Base-by-base conservation (phyloP, 805 yeast species). In the Metschnikowia similis region DNA sequence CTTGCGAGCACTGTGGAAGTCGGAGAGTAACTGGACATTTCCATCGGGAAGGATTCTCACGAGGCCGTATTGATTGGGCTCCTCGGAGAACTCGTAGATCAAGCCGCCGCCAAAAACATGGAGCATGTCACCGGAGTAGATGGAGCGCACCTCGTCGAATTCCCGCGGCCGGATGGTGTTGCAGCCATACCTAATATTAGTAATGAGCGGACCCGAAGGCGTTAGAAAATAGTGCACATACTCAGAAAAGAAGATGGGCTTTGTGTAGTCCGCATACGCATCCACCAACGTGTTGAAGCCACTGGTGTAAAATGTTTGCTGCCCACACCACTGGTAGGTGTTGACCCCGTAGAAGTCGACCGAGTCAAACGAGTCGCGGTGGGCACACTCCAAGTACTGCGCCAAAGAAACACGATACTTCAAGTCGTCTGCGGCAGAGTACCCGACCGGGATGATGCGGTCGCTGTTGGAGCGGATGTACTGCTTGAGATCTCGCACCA, bases 361-460 rank as follows among this genome's bases (percentile, higher is more conserved):
- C 2, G 83, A 67, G 45, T 83, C 85, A 2, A 63, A 56, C 0
- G 77, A 68, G 13, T 69, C 66, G 2, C 74, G 75, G 17, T 80
- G 82, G 26, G 82, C 78, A 60, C 97, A 91, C 59, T 85, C 92
- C 49, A 92, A 75, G 63, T 87, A 92, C 50, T 82, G 77, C 0
- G 97, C 85, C 43, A 91, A 74, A 0, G 96, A 79, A 8, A 80
- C 79, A 59, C 98, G 75, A 66, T 80, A 91, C 46, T 75, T 68
- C 52, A 91, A 75, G 61, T 91, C 97, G 68, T 92, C 98, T 1
- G 97, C 98, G 0, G 98, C 97, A 0, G 97, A 89, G 65, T 92
- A 92, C 0, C 98, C 98, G 35, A 92, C 88, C 0, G 98, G 98
- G 14, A 92, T 80, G 11, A 61, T 60, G 48, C 99, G 76, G 1